Base-by-base conservation (phyloP, 352 stramenopile species). In the Globisporangium ultimum region DNA sequence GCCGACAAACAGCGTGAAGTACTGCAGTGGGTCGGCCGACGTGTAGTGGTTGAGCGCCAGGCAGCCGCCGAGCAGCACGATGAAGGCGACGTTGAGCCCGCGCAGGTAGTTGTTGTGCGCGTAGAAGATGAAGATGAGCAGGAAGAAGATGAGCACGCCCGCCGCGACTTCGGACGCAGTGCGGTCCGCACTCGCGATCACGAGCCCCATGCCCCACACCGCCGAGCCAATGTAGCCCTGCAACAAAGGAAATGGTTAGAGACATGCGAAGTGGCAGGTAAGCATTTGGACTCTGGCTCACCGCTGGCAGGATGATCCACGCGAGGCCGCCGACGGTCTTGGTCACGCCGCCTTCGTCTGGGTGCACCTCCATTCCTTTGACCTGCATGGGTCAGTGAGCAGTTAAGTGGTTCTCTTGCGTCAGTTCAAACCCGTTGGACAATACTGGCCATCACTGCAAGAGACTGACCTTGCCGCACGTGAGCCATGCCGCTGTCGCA, bases 291-390 rank as follows among this genome's bases (percentile, higher is more conserved):
- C 8, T 5, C 2, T 9, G 24, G 72, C 74, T 36, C 70, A 89
- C 81, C 2, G 84, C 84, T 36, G 84, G 79, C 3, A 93, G 68
- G 55, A 93, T 89, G 60, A 90, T 69, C 71, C 80, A 89, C 55
- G 79, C 67, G 43, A 84, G 56, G 14, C 84, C 84, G 46, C 84
- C 84, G 51, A 85, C 70, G 17, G 80, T 91, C 59, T 91, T 94
- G 45, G 87, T 96, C 55, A 93, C 84, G 48, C 87, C 87, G 24
- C 87, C 87, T 77, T 96, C 87, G 48, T 96, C 82, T 38, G 82
- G 85, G 49, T 95, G 83, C 52, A 96, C 87, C 61, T 96, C 85
- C 86, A 96, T 96, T 42, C 86, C 81, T 63, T 81, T 89, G 40
- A 95, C 86, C 76, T 88, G 56, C 12, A 58, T 12, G 18, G 6